Evolutionary conservation across 2,329 filamentous ascomycete genomes (phyloP), one percentile per base, ranked within the genome.

Genomic region (Aspergillus ochraceoroseus): DNA sequence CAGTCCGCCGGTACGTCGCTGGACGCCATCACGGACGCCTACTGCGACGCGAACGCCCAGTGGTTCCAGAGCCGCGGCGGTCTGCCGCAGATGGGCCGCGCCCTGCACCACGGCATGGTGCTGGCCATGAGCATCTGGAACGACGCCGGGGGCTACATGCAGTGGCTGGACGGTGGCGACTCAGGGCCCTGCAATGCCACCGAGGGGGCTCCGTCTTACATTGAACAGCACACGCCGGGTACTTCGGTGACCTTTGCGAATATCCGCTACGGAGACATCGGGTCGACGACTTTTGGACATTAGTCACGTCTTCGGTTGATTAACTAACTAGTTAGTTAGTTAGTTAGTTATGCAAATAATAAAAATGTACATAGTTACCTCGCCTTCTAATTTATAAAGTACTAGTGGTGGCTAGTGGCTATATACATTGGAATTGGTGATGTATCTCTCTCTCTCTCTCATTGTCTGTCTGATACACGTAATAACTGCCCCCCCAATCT

Each of bases 201-300:
- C 0, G 72, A 75, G 50, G 77, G 77, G 0, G 64, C 70, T 43
- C 76, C 77, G 0, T 57, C 60, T 25, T 59, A 67, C 9, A 75
- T 80, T 41, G 44, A 66, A 38, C 58, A 64, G 32, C 56, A 73
- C 9, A 62, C 73, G 51, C 70, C 73, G 1, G 63, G 65, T 33
- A 71, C 76, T 0, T 65, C 65, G 9, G 73, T 80, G 3, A 70
- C 63, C 1, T 80, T 77, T 53, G 73, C 70, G 46, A 72, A 79
- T 52, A 73, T 81, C 50, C 72, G 70, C 52, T 77, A 75, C 69
- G 77, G 77, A n/a, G 75, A 80, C 49, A 74, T 81, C 52, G 75
- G 71, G 3, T 75, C n/a, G n/a, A n/a, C 73, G 12, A 80, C 73
- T 0, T 75, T 40, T 43, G 7, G 6, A 11, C n/a, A n/a, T n/a